phyloP scores from a whole-genome alignment of 2,329 filamentous ascomycete genomes.

The Neofusicoccum ribis region DNA sequence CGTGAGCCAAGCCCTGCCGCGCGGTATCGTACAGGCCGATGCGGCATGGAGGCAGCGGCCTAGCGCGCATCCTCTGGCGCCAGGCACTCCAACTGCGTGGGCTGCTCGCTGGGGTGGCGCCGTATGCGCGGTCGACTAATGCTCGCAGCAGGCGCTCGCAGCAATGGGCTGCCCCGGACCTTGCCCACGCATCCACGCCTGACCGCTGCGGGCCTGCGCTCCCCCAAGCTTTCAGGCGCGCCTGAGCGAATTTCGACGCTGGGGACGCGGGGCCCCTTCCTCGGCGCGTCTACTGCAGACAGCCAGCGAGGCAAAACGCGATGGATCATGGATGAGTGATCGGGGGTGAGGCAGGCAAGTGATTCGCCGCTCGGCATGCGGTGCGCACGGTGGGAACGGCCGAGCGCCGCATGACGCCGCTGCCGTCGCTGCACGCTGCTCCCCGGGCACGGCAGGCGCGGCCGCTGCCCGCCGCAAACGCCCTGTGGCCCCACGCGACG shows the following conservation, averaged over 20 bases:
- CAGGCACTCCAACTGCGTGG: background rate
- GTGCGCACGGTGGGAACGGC: background rate
- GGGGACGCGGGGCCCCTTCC: slow-evolving; percentile 4
- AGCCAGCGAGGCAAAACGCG: background rate
- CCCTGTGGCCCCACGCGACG: background rate
- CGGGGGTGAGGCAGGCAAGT: background rate
- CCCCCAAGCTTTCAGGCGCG: background rate
- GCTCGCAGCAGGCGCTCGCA: background rate
- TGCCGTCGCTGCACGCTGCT: background rate
- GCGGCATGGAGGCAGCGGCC: background rate
- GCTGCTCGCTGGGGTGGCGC: background rate
- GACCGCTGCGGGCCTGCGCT: background rate
- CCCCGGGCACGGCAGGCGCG: background rate
- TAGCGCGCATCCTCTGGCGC: background rate
- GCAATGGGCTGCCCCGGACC: background rate
- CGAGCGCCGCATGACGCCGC: slow-evolving; percentile 2
- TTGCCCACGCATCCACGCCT: background rate
- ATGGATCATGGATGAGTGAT: background rate
- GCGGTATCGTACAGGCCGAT: background rate
- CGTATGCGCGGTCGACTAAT: background rate
- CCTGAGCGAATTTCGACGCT: background rate
- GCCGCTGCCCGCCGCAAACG: too few relatives aligned
- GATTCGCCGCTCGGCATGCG: background rate
- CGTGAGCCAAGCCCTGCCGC: background rate
- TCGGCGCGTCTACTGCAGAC: background rate